Evolutionary conservation across 208 protist species (phyloP).

Genomic region (Acanthamoeba polyphaga): DNA sequence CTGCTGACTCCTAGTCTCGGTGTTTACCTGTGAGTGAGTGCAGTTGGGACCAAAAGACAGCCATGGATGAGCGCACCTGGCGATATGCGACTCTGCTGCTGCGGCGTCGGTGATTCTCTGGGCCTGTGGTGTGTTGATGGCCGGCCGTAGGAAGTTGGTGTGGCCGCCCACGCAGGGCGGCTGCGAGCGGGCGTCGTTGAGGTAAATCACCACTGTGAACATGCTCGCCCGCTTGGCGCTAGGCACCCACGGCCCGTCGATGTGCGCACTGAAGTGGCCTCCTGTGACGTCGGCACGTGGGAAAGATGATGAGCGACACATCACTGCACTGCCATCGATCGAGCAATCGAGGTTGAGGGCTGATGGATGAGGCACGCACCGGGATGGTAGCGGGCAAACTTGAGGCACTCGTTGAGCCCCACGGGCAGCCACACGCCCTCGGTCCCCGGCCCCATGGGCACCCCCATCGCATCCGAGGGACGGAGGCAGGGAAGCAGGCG

Average conservation of each 20-base stretch:
- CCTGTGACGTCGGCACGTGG: not conserved
- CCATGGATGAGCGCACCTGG: too few species aligned
- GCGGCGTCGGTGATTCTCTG: not conserved
- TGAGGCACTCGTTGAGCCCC: constrained; percentile 31
- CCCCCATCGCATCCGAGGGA: constrained; percentile 1
- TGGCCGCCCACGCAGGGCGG: constrained; percentile 4
- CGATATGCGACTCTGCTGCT: not conserved
- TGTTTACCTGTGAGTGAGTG: not conserved
- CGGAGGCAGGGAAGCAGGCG: not conserved
- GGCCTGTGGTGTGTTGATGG: not conserved
- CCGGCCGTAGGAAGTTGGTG: constrained; percentile 12
- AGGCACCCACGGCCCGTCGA: constrained; percentile 33
- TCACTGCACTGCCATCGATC: too few species aligned
- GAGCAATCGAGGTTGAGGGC: not conserved
- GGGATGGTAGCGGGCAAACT: constrained; percentile 15
- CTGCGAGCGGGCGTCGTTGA: constrained; percentile 21
- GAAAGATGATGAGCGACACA: not conserved
- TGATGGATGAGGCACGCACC: not conserved
- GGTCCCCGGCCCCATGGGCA: constrained; percentile 9
- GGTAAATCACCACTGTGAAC: constrained; percentile 52
- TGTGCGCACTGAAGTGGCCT: constrained; percentile 15
- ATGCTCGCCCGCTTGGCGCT: not conserved
- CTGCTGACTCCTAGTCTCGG: not conserved
- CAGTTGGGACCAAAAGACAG: too few species aligned
- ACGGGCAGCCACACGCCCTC: constrained; percentile 33